A percentile compares a stretch with the other conserved stretches of the same genome.
These are phyloP conservation scores for Zanthoxylum bungeanum DNA, from an alignment of 345 rosid species.

Conservation along the genomic window DNA sequence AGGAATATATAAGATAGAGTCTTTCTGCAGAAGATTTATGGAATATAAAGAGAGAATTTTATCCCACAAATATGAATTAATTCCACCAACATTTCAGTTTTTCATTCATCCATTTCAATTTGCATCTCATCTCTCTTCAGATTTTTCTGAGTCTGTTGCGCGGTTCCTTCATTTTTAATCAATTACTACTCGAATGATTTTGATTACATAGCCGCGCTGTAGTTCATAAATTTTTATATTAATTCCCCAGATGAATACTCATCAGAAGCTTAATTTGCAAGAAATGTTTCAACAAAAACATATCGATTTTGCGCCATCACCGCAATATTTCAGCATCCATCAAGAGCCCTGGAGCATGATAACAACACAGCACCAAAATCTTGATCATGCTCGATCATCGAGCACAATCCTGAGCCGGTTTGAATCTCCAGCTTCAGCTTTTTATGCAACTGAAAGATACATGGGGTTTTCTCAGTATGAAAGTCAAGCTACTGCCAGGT, in stretches of 20 bases:
- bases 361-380: constrained; percentile 12
- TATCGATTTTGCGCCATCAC: constrained; percentile 12
- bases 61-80: constrained; percentile 26
- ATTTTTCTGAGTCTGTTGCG: constrained; percentile 19
- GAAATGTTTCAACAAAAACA: constrained; percentile 27
- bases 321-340: constrained; percentile 10
- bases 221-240: background rate
- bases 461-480: constrained; percentile 50
- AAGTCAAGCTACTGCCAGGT: constrained; percentile 12
- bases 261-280: constrained; percentile 30
- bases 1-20: constrained; percentile 37
- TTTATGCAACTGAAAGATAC: constrained; percentile 47
- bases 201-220: constrained; percentile 5
- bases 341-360: constrained; percentile 19
- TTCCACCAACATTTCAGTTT: constrained; percentile 21
- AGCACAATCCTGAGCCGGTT: constrained; percentile 41
- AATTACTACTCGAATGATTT: background rate
- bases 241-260: constrained; percentile 35
- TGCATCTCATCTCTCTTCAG: constrained; percentile 22
- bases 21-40: constrained; percentile 52
- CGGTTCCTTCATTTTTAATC: constrained; percentile 4
- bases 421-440: constrained; percentile 46
- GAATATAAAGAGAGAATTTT: constrained; percentile 43
- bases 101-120: constrained; percentile 12
- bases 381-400: constrained; percentile 27